Evolutionary conservation across 768 basidiomycete species (phyloP).

Genomic region (Rossbeevera mucosa): DNA sequence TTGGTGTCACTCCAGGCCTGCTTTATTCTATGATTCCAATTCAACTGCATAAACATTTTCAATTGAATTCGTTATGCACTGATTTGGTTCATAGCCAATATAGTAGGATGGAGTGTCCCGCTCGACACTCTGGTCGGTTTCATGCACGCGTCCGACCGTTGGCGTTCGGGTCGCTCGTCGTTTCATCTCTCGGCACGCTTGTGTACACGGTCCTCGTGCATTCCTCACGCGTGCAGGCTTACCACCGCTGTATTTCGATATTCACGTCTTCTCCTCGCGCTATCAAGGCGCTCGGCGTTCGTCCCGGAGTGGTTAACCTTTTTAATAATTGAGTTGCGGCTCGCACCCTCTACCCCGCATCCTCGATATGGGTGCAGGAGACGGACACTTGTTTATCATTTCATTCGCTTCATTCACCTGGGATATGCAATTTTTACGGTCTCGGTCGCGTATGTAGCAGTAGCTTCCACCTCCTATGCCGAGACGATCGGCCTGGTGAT

Average conservation of each 20-base stretch:
- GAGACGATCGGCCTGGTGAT: background rate
- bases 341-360: constrained; percentile 16
- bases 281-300: constrained; percentile 1
- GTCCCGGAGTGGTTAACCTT: constrained; percentile 19
- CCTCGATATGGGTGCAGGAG: constrained; percentile 7
- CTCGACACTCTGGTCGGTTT: constrained; percentile 10
- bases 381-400: background rate
- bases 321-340: constrained; percentile 22
- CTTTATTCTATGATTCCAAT: constrained; percentile 40
- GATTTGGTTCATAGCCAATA: constrained; percentile 59
- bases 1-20: constrained; percentile 30
- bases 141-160: constrained; percentile 2
- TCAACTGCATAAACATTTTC: constrained; percentile 28
- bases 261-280: background rate
- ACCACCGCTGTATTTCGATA: background rate
- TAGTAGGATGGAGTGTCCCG: constrained; percentile 44
- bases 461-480: background rate
- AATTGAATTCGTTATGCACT: constrained; percentile 31
- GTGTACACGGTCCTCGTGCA: background rate
- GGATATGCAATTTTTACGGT: background rate
- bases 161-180: background rate
- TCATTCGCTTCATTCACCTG: background rate
- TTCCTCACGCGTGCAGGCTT: background rate
- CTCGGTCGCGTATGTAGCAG: background rate
- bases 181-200: background rate